These are phyloP conservation scores for Colletotrichum musae DNA, from an alignment of 2,329 filamentous ascomycete genomes.

Conservation along the genomic window DNA sequence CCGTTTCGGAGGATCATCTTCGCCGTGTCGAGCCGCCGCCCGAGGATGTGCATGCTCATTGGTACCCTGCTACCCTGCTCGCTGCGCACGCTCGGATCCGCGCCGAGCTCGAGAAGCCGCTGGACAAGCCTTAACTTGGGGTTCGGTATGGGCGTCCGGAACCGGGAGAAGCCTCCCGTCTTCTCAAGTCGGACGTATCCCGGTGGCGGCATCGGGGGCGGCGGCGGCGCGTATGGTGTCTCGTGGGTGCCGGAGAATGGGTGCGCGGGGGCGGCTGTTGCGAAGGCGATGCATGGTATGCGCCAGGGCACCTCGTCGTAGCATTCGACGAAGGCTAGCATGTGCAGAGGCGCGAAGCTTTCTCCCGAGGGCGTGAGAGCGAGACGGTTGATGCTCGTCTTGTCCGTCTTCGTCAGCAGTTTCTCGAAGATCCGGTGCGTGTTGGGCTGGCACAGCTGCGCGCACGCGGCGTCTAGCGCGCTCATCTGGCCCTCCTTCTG, in stretches of 20 bases:
- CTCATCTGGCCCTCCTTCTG: background rate
- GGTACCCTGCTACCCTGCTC: background rate
- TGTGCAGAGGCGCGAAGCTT: background rate
- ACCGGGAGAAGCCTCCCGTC: background rate
- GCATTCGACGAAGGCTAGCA: background rate
- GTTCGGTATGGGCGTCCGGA: background rate
- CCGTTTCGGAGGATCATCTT: background rate
- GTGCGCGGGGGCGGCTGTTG: background rate
- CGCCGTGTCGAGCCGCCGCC: slow-evolving; percentile 4
- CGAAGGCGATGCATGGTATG: background rate
- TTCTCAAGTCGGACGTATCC: background rate
- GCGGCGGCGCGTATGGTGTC: background rate
- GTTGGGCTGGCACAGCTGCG: background rate
- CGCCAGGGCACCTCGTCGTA: background rate
- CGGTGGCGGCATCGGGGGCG: background rate
- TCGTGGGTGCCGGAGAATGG: background rate
- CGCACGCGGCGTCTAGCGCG: slow-evolving; percentile 9
- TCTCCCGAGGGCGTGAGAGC: background rate
- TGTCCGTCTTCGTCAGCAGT: slow-evolving; percentile 7
- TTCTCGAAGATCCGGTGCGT: slow-evolving; percentile 6
- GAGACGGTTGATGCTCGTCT: background rate
- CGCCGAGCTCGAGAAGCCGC: background rate
- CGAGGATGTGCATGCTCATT: slow-evolving; percentile 5
- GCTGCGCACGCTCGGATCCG: background rate
- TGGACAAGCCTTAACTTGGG: background rate